A percentile compares a stretch with the other conserved stretches of the same genome.
phyloP scores from a whole-genome alignment of 805 yeast genomes.

The Metschnikowia matae region DNA sequence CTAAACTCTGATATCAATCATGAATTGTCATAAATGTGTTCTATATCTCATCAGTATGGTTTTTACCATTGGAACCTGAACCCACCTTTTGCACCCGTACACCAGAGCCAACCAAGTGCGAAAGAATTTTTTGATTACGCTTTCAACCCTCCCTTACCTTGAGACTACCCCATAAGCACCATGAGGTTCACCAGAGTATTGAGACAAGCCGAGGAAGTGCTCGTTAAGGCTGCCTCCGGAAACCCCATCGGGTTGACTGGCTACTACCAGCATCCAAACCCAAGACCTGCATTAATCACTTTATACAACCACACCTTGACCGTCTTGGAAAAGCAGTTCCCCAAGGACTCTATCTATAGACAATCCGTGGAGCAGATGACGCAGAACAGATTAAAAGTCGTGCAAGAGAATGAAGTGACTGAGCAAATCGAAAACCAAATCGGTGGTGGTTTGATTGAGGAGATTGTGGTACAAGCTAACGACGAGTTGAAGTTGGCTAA shows the following conservation, averaged over 20 bases:
- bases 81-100: conserved; percentile 13
- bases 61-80: neutral
- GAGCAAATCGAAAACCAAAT: conserved; percentile 68
- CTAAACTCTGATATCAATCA: neutral
- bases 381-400: conserved; percentile 61
- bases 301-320: conserved; percentile 67
- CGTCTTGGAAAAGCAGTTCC: conserved; percentile 57
- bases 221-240: conserved; percentile 57
- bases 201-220: conserved; percentile 47
- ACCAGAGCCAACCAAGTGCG: conserved; percentile 16
- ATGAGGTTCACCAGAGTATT: conserved; percentile 43
- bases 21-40: neutral
- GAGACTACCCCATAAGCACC: conserved; percentile 1
- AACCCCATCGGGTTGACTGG: conserved; percentile 83
- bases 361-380: conserved; percentile 72
- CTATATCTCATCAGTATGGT: neutral
- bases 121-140: conserved; percentile 9
- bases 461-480: conserved; percentile 74
- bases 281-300: conserved; percentile 71
- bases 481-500: conserved; percentile 70
- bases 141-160: neutral
- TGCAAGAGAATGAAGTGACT: conserved; percentile 55
- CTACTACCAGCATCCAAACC: conserved; percentile 73
- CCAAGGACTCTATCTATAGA: conserved; percentile 69
- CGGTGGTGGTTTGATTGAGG: conserved; percentile 83